phyloP scores from a whole-genome alignment of 1,139 yeast species.

The Spathaspora sp. region DNA sequence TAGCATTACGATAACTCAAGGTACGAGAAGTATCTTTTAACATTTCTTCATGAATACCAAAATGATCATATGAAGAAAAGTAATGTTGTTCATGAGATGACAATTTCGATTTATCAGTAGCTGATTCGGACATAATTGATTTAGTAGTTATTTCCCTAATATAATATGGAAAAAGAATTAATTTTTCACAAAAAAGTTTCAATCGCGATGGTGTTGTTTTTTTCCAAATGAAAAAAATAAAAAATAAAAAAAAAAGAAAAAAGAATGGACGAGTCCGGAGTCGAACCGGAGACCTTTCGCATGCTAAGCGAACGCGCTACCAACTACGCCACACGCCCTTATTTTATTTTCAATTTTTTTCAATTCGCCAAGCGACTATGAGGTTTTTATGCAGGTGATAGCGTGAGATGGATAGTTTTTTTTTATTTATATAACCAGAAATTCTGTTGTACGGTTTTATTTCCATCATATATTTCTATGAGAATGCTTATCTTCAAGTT shows the following conservation, averaged over 20 bases:
- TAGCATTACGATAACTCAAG: constrained; percentile 87
- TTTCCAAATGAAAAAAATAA: neutral
- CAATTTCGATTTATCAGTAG: constrained; percentile 54
- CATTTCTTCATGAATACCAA: constrained; percentile 99
- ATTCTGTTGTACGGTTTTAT: no score
- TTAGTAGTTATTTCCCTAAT: neutral
- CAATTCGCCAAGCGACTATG: no score
- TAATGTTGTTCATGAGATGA: constrained; percentile 84
- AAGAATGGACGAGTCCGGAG: constrained; percentile 81
- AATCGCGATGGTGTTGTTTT: constrained; percentile 6
- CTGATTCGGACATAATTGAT: constrained; percentile 24
- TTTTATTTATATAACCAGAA: no score
- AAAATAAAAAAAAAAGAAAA: constrained; percentile 6
- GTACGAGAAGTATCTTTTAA: constrained; percentile 94
- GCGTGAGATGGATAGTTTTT: neutral
- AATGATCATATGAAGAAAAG: constrained; percentile 93
- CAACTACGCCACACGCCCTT: constrained; percentile 91
- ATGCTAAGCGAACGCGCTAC: constrained; percentile 92
- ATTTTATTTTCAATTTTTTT: neutral
- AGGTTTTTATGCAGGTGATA: neutral
- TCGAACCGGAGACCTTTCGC: constrained; percentile 91
- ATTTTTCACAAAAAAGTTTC: constrained; percentile 3
- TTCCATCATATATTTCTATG: no score
- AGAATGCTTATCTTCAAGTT: no score
- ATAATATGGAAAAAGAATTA: neutral